Evolutionary conservation across 2,329 filamentous ascomycete genomes (phyloP).

Genomic region (Macrophomina pseudophaseolina): DNA sequence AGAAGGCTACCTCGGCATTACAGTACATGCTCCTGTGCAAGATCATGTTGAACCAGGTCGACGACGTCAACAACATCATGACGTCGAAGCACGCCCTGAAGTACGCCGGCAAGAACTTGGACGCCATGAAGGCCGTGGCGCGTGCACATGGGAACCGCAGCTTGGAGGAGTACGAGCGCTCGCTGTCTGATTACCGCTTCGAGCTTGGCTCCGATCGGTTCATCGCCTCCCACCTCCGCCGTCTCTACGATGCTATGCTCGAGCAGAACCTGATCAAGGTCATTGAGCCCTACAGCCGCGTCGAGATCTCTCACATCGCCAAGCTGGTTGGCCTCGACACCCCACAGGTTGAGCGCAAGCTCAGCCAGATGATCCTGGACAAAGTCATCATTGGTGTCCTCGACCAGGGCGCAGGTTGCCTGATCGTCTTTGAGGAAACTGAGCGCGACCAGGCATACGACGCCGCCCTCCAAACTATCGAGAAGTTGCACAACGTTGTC

Average conservation of each 20-base stretch:
- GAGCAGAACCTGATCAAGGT: slow-evolving; percentile 99
- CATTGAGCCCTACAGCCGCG: slow-evolving; percentile 96
- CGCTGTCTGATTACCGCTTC: slow-evolving; percentile 86
- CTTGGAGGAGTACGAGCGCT: slow-evolving; percentile 94
- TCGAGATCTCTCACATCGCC: slow-evolving; percentile 95
- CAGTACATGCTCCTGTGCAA: slow-evolving; percentile 99
- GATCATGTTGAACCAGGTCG: slow-evolving; percentile 96
- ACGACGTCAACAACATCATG: slow-evolving; percentile 96
- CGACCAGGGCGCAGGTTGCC: slow-evolving; percentile 95
- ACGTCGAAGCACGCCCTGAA: slow-evolving; percentile 95
- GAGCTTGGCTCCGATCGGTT: slow-evolving; percentile 94
- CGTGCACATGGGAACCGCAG: slow-evolving; percentile 94
- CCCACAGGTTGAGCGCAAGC: slow-evolving; percentile 95
- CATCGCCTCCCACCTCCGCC: slow-evolving; percentile 94
- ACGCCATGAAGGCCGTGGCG: slow-evolving; percentile 99
- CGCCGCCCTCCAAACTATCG: slow-evolving; percentile 89
- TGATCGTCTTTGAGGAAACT: slow-evolving; percentile 96
- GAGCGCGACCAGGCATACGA: slow-evolving; percentile 94
- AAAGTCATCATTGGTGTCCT: slow-evolving; percentile 98
- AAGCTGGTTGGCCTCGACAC: slow-evolving; percentile 97
- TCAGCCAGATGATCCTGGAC: slow-evolving; percentile 99
- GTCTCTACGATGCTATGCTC: slow-evolving; percentile 96
- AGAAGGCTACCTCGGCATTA: slow-evolving; percentile 91
- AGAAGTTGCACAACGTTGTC: slow-evolving; percentile 95
- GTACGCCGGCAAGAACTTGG: slow-evolving; percentile 92